Conservation (phyloP, 768 basidiomycete species). For the Rhodotorula graminis region DNA sequence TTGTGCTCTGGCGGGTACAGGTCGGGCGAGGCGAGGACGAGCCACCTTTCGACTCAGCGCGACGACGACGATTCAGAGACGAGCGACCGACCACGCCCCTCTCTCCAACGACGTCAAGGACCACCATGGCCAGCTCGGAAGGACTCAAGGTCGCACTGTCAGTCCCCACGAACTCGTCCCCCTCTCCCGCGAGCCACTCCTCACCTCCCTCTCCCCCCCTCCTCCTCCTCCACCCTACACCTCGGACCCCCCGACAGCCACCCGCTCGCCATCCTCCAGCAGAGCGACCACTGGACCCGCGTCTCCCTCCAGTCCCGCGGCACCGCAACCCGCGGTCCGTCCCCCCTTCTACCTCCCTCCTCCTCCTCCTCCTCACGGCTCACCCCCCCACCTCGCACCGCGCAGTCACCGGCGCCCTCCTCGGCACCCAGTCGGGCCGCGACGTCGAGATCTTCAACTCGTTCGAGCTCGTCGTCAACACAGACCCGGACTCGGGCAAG, state of each 20-base stretch:
- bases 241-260: conserved; percentile 57
- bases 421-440: conserved; percentile 88
- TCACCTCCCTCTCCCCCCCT: background rate
- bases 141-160: conserved; percentile 23
- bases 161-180: background rate
- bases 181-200: background rate
- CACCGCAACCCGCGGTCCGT: conserved; percentile 41
- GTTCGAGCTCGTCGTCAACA: conserved; percentile 66
- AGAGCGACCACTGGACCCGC: conserved; percentile 91
- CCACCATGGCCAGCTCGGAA: conserved; percentile 10
- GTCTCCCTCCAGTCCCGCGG: conserved; percentile 66
- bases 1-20: background rate
- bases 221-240: background rate
- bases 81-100: no score
- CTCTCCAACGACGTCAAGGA: no score
- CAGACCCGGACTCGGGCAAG: conserved; percentile 55
- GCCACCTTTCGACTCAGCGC: background rate
- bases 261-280: conserved; percentile 90
- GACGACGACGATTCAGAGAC: background rate
- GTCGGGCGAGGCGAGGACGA: background rate
- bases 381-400: background rate
- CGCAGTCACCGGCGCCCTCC: conserved; percentile 81
- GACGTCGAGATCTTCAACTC: conserved; percentile 96
- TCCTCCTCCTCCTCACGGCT: background rate
- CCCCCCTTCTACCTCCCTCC: no score